Conservation (phyloP, 163 green algal species). For the Coccomyxa subellipsoidea region DNA sequence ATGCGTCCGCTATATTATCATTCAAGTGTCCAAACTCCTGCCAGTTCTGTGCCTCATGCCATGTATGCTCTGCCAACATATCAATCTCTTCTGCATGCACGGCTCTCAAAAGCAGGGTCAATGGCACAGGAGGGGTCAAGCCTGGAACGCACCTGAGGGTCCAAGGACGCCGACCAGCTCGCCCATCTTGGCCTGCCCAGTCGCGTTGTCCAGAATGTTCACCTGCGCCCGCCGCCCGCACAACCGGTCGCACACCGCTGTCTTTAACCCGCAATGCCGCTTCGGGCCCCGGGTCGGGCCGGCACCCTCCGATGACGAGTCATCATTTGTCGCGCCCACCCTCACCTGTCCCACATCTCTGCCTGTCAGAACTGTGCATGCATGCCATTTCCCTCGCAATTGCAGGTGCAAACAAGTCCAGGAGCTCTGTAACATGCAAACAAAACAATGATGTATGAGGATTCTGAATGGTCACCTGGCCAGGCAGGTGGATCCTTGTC, state of each 20-base stretch:
- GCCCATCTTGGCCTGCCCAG: constrained; percentile 28
- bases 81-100: no score
- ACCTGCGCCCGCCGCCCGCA: not conserved
- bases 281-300: not conserved
- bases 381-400: no score
- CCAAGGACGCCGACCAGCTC: constrained; percentile 50
- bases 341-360: not conserved
- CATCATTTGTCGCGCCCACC: not conserved
- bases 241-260: not conserved
- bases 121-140: no score
- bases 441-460: not conserved
- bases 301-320: not conserved
- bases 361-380: not conserved
- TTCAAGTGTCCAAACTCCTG: no score
- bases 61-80: no score
- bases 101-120: no score
- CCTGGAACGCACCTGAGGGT: constrained; percentile 23
- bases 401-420: no score
- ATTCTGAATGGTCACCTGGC: not conserved
- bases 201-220: constrained; percentile 38
- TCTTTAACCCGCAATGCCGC: not conserved
- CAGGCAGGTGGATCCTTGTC: not conserved
- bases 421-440: not conserved
- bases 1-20: no score
- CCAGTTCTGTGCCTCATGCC: no score